Evolutionary conservation across 1,284 basidiomycete species (phyloP).

Genomic region (Meira miltonrushii): DNA sequence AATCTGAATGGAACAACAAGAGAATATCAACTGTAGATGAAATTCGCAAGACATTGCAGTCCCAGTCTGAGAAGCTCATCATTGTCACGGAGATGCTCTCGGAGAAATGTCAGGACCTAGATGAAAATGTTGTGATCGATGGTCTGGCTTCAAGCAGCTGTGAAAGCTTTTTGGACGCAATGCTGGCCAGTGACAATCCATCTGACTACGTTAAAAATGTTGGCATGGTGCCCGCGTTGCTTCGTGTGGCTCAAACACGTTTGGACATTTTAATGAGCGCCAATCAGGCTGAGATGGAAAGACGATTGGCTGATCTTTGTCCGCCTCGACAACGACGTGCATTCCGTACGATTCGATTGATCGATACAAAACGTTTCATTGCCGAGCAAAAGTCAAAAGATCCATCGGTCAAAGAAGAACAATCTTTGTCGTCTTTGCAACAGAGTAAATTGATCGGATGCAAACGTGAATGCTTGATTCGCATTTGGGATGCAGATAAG

Average conservation of each 20-base stretch:
- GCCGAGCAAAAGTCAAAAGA: background rate
- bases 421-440: background rate
- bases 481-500: constrained; percentile 65
- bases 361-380: background rate
- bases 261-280: no score
- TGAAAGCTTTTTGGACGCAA: background rate
- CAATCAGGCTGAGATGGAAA: background rate
- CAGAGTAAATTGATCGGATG: background rate
- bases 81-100: no score
- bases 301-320: background rate
- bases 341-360: background rate
- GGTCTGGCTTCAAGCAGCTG: background rate
- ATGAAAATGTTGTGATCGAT: no score
- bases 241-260: no score
- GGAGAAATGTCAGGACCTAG: no score
- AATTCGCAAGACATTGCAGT: background rate
- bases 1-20: constrained; percentile 1
- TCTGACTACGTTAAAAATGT: background rate
- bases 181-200: background rate
- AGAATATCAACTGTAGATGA: background rate
- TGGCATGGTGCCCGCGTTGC: no score
- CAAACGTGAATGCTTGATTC: constrained; percentile 62
- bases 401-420: background rate
- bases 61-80: no score
- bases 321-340: background rate